Conservation (phyloP, 106 monocot species). For the Narthecium ossifragum region DNA sequence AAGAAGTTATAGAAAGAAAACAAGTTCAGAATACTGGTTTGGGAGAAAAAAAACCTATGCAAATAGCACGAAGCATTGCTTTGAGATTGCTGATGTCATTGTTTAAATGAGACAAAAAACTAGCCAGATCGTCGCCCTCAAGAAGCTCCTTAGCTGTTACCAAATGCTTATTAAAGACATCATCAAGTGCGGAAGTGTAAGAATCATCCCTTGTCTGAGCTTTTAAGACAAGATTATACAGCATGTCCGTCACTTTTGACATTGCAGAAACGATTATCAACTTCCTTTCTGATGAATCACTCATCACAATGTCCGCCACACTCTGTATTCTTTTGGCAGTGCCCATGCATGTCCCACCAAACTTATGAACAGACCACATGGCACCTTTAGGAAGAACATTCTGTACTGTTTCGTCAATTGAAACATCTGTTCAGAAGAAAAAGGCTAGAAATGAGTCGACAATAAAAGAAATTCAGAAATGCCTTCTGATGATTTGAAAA, state of each 20-base stretch:
- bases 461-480: neutral
- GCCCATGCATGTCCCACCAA: constrained; percentile 99
- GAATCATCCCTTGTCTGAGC: constrained; percentile 91
- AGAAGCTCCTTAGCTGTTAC: constrained; percentile 77
- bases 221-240: constrained; percentile 80
- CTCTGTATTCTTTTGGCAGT: constrained; percentile 68
- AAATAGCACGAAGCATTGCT: constrained; percentile 92
- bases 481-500: neutral
- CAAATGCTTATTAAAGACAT: constrained; percentile 86
- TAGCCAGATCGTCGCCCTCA: constrained; percentile 66
- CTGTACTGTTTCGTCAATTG: constrained; percentile 37
- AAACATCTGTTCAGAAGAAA: constrained; percentile 41
- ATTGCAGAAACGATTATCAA: constrained; percentile 95
- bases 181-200: constrained; percentile 61
- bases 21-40: too few species aligned
- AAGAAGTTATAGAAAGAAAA: too few species aligned
- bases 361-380: constrained; percentile 98
- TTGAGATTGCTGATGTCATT: constrained; percentile 86
- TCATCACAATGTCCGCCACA: constrained; percentile 67
- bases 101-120: constrained; percentile 69
- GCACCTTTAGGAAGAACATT: constrained; percentile 57
- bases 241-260: constrained; percentile 99
- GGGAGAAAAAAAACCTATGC: constrained; percentile 89
- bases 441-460: neutral
- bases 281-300: constrained; percentile 81